Base-by-base conservation (phyloP, 176 grass and related monocot genomes). In the Oryza nivara region DNA sequence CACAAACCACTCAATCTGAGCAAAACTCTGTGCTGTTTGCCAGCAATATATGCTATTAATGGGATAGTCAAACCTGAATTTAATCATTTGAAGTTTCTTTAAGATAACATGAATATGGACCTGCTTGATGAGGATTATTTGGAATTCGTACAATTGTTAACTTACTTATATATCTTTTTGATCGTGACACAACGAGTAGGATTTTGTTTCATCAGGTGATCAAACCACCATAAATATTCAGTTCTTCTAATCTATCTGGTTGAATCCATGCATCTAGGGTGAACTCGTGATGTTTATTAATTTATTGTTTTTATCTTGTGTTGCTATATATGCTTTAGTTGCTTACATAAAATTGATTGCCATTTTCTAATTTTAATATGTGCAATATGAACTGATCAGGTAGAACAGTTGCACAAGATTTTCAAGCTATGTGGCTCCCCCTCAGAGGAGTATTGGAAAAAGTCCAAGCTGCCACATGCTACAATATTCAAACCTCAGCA, bases 391-490 rank as follows among this genome's bases (percentile, higher is more conserved):
- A 15, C 52, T 90, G 44, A 78, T 65, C 83, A 91, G 89, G 86
- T 91, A 73, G 89, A 91, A 56, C 89, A 91, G 73, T 82, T 91
- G 73, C 89, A 91, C 82, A 91, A 91, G 72, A 91, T 91, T 88
- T 91, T 91, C 82, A 91, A 91, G 82, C 48, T 91, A 41, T 91
- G 89, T 82, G 89, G 89, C 17, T 91, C 86, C 67, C 89, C 89
- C 75, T 82, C 89, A 68, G 89, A 91, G 73, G 89, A 85, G 63
- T 91, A 88, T 80, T 91, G 89, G 89, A 91, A 91, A 73, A 91
- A 91, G 60, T 88, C 89, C 67, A 91, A 91, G 80, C 69, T 91
- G 60, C 89, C 89, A 11, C 89, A 88, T 82, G 89, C 89, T 20
- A 85, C 89, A 61, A 85, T 85, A 77, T 88, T 91, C 64, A 91